These are phyloP conservation scores for Anthracocystis panici-leucophaei DNA, from an alignment of 1,284 basidiomycete genomes.

Conservation along the genomic window DNA sequence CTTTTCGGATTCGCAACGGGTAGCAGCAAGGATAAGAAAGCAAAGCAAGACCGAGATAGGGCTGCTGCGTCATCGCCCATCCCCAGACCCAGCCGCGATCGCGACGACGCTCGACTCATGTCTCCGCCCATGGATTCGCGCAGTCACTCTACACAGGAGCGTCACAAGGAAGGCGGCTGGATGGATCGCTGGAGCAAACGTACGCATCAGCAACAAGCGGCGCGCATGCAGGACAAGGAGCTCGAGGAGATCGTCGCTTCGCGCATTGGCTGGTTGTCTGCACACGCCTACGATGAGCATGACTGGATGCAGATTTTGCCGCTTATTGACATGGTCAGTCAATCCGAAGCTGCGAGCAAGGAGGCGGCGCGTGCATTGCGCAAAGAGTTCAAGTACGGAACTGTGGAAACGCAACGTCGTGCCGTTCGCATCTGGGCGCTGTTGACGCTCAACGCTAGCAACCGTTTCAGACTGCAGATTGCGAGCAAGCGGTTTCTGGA, in stretches of 20 bases:
- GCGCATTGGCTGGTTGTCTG: conserved; percentile 48
- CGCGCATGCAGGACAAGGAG: conserved; percentile 35
- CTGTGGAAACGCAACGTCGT: conserved; percentile 45
- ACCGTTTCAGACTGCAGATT: conserved; percentile 58
- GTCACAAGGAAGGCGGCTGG: conserved; percentile 44
- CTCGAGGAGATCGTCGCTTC: conserved; percentile 29
- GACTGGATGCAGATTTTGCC: conserved; percentile 55
- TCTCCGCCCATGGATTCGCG: conserved; percentile 16
- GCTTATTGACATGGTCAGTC: conserved; percentile 43
- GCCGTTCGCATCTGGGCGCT: conserved; percentile 61
- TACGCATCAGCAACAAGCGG: conserved; percentile 24
- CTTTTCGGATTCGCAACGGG: conserved; percentile 37
- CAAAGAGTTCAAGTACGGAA: conserved; percentile 62
- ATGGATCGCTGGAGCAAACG: conserved; percentile 44
- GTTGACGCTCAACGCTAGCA: conserved; percentile 52
- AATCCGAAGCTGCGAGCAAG: conserved; percentile 58
- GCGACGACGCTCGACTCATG: conserved; percentile 17
- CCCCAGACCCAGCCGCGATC: conserved; percentile 14
- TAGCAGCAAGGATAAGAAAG: conserved; percentile 40
- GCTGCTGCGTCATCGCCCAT: conserved; percentile 16
- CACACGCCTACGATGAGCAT: conserved; percentile 22
- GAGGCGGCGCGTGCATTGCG: conserved; percentile 61
- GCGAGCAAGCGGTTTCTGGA: conserved; percentile 62
- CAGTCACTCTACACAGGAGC: conserved; percentile 9
- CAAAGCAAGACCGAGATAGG: conserved; percentile 24